Base-by-base conservation (phyloP, 352 stramenopile genomes). In the Phytophthora vignae region DNA sequence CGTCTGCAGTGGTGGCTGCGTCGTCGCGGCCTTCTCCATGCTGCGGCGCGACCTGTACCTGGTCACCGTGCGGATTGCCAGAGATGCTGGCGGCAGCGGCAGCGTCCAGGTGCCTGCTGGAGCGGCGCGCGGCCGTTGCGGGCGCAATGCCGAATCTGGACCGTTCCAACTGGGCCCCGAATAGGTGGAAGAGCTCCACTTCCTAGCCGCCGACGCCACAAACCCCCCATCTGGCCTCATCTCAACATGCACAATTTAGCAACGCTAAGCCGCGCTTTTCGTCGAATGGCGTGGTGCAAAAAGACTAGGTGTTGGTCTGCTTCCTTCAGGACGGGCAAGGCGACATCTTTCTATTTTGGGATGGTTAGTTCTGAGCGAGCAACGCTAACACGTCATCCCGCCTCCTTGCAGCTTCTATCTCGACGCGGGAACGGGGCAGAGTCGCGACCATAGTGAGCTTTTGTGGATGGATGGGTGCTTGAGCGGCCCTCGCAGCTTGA, bases 41-140 rank as follows among this genome's bases (percentile, higher is more conserved):
- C 67, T 92, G 27, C 77, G 75, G 15, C 22, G 22, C 19, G 85
- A 92, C 42, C 69, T 90, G 40, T 93, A 79, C 55, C 22, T 72
- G 2, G 66, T 57, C 4, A 70, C 75, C 7, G 53, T 84, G 44
- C 64, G 61, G 60, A 57, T 75, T 36, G 38, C 25, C 29, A 38
- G 14, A 14, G 12, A 25, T 25, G 22, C 27, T 31, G 27, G 2
- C 2, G 27, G 8, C 40, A 9, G 5, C 22, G 48, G 58, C 48
- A 71, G 9, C 25, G 69, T 80, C 31, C 17, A 72, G 6, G 31
- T 80, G 14, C 60, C 69, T 36, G 60, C 73, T 49, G 73, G 69
- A 6, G 69, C 27, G 5, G 67, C 63, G 33, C 60, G 60, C 49
- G 60, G 63, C 44, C 61, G 60, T 67, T 61, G 73, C 40, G 14